A percentile compares a stretch with the other conserved stretches of the same genome.
Conservation (phyloP, 352 stramenopile genomes). For the Phytophthora chlamydospora region DNA sequence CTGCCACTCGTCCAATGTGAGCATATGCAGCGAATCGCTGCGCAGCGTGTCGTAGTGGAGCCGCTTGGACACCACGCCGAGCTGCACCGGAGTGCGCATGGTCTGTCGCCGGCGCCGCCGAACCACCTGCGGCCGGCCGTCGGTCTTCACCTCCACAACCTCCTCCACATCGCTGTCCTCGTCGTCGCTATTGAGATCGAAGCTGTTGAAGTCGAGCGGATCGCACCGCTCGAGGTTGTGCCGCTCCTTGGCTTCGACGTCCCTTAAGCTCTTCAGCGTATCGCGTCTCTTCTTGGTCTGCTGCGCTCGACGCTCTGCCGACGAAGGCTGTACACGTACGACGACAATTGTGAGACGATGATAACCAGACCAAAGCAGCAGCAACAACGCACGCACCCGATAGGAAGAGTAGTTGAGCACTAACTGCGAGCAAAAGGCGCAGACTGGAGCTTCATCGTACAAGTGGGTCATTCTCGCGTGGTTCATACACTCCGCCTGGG, state of each 20-base stretch:
- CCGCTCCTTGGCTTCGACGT: conserved; percentile 27
- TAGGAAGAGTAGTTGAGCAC: conserved; percentile 58
- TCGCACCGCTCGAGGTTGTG: conserved; percentile 44
- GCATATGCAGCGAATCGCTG: conserved; percentile 52
- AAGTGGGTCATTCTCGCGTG: conserved; percentile 50
- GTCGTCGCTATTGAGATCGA: conserved; percentile 59
- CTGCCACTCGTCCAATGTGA: conserved; percentile 70
- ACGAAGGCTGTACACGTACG: conserved; percentile 33
- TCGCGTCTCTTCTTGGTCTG: conserved; percentile 25
- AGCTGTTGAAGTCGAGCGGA: conserved; percentile 57
- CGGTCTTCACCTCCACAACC: conserved; percentile 43
- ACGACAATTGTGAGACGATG: background rate
- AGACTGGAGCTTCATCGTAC: conserved; percentile 67
- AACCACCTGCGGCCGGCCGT: conserved; percentile 48
- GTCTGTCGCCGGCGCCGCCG: conserved; percentile 32
- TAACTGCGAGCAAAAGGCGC: conserved; percentile 64
- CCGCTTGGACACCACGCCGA: conserved; percentile 61
- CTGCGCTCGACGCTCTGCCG: conserved; percentile 30
- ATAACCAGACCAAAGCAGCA: background rate
- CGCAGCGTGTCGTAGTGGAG: conserved; percentile 64
- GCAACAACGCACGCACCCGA: conserved; percentile 25
- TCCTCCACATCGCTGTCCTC: conserved; percentile 57
- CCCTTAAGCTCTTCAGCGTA: conserved; percentile 27
- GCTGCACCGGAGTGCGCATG: conserved; percentile 41
- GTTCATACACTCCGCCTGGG: conserved; percentile 25